phyloP scores from a whole-genome alignment of 371 early-diverging fungal genomes.

The Choanephora cucurbitarum region DNA sequence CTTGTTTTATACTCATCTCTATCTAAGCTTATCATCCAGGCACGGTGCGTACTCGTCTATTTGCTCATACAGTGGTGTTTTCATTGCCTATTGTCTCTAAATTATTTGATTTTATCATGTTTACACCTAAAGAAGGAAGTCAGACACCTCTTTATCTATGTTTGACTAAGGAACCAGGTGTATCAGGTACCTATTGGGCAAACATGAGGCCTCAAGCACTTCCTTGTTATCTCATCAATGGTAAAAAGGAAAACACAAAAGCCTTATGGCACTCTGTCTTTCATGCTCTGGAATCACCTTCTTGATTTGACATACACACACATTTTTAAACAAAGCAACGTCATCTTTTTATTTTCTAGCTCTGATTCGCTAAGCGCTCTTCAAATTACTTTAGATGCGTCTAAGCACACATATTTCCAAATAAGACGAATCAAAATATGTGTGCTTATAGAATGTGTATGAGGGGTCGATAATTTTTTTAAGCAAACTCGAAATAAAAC shows the following conservation, averaged over 20 bases:
- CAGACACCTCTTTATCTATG: conserved; percentile 38
- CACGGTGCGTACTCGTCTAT: conserved; percentile 43
- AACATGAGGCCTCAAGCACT: conserved; percentile 11
- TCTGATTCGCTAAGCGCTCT: no score
- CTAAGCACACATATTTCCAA: no score
- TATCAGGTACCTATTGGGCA: conserved; percentile 22
- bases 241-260: conserved; percentile 8
- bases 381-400: no score
- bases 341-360: no score
- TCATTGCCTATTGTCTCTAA: conserved; percentile 21
- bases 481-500: no score
- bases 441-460: no score
- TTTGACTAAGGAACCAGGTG: conserved; percentile 4
- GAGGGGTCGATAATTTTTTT: no score
- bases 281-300: no score
- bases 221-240: conserved; percentile 5
- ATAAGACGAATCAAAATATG: no score
- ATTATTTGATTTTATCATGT: conserved; percentile 43
- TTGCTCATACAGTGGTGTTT: conserved; percentile 38
- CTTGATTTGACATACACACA: no score
- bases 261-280: conserved; percentile 19
- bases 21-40: conserved; percentile 50
- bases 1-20: not conserved
- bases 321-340: no score
- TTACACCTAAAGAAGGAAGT: conserved; percentile 45